Evolutionary conservation across 2,329 filamentous ascomycete genomes (phyloP).

Genomic region (Rhexocercosporidium sp.): DNA sequence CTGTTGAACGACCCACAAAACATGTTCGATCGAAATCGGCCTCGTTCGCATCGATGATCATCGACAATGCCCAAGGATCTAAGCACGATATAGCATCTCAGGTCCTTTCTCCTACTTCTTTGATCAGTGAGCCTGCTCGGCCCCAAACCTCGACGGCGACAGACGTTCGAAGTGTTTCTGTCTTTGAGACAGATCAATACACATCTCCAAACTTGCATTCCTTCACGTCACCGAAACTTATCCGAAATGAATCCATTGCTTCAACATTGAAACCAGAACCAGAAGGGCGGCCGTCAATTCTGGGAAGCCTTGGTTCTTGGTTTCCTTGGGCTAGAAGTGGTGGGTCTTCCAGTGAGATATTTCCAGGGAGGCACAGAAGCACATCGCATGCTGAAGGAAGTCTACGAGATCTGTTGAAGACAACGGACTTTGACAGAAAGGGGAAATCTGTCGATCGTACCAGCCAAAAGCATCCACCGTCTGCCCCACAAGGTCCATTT

Average conservation of each 20-base stretch:
- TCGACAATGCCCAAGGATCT: slow-evolving; percentile 45
- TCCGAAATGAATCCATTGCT: slow-evolving; percentile 37
- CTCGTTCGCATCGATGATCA: slow-evolving; percentile 52
- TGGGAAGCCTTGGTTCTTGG: slow-evolving; percentile 40
- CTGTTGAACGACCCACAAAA: slow-evolving; percentile 32
- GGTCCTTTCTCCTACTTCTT: slow-evolving; percentile 46
- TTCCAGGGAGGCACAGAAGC: slow-evolving; percentile 36
- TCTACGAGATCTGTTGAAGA: slow-evolving; percentile 57
- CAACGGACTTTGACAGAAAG: slow-evolving; percentile 41
- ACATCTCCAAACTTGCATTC: slow-evolving; percentile 29
- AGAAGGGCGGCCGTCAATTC: slow-evolving; percentile 31
- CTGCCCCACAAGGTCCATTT: neutral
- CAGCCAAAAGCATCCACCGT: slow-evolving; percentile 19
- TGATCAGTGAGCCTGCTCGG: slow-evolving; percentile 61
- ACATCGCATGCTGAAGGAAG: slow-evolving; percentile 60
- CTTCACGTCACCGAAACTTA: slow-evolving; percentile 35
- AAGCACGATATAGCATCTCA: slow-evolving; percentile 43
- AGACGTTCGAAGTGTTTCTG: slow-evolving; percentile 33
- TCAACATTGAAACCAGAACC: slow-evolving; percentile 33
- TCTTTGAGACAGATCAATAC: slow-evolving; percentile 22
- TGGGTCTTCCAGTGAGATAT: slow-evolving; percentile 23
- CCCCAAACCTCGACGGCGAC: slow-evolving; percentile 58
- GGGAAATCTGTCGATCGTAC: slow-evolving; percentile 39
- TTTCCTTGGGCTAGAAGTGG: slow-evolving; percentile 37
- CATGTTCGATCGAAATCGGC: slow-evolving; percentile 46